Base-by-base conservation (phyloP, 768 basidiomycete genomes). In the Sistotremastrum niveocremeum region DNA sequence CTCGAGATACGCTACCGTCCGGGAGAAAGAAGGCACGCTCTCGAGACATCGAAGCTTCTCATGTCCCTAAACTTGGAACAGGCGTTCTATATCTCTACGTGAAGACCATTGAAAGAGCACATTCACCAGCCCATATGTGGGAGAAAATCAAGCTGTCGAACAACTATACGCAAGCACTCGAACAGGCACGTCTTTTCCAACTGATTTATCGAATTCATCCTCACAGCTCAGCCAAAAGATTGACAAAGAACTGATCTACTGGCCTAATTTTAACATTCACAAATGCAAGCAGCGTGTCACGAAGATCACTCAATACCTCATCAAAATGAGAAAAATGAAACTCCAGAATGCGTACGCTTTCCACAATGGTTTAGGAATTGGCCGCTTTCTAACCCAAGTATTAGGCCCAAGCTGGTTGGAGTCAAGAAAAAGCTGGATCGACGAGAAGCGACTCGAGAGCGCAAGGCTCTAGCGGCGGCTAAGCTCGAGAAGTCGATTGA, bases 271-370 rank as follows among this genome's bases (percentile, higher is more conserved):
- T 62, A 80, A 79, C 33, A 84, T 91, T 45, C 95, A 97, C 70
- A 98, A 97, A 67, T 98, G 95, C 76, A 99, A 99, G 71, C 95
- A 99, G 66, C 79, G 95, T 39, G 74, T 97, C 32, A 99, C 95
- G 7, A 99, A 98, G 69, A 97, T 99, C 56, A 98, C 94, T 0
- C 95, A 99, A 61, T 98, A 97, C 59, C 77, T 99, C 52, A 97
- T 98, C 63, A 93, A 95, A 70, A 95, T 98, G 93, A 76, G 94
- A 49, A 79, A 86, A 38, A 64, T 94, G 50, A 85, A 85, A 54
- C 70, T 93, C 47, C 79, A 83, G 11, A 77, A 88, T 65, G 81
- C 88, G 91, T 93, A 46, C 55, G 84, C 59, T 67, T 29, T 49
- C 37, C 36, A 30, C 37, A 12, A 46, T 7, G 3, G 20, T 34